phyloP scores from a whole-genome alignment of 73 alveolate species.

The Paramecium bursaria region DNA sequence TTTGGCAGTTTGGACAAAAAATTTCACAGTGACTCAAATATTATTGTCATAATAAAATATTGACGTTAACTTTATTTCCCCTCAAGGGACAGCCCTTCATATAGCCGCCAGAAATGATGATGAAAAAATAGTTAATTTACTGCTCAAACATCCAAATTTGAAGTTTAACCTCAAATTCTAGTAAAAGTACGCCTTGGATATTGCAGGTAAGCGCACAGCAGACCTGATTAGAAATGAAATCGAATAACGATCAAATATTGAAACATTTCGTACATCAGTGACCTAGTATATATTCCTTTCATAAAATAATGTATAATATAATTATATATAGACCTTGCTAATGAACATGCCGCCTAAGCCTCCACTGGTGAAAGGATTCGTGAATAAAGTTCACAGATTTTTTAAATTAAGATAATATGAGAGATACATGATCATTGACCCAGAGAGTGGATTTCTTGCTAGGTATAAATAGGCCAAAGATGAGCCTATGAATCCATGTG shows the following conservation, averaged over 20 bases:
- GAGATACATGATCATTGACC: constrained; percentile 23
- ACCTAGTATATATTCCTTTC: not conserved
- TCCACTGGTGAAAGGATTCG: constrained; percentile 15
- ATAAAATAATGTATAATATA: not conserved
- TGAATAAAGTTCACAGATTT: constrained; percentile 8
- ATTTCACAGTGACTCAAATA: no score
- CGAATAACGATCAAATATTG: not conserved
- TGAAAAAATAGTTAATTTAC: not conserved
- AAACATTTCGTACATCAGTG: constrained; percentile 1
- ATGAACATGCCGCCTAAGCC: constrained; percentile 14
- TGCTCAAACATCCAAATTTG: constrained; percentile 23
- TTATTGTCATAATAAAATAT: not conserved
- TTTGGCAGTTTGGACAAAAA: no score
- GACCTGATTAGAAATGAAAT: constrained; percentile 10
- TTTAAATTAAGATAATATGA: constrained; percentile 18
- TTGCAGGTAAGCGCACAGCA: not conserved
- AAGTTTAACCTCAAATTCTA: not conserved
- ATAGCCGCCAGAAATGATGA: constrained; percentile 11
- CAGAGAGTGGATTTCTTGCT: constrained; percentile 10
- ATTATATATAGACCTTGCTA: constrained; percentile 7
- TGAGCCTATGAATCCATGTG: constrained; percentile 4
- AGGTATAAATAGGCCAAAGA: not conserved
- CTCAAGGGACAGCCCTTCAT: constrained; percentile 31
- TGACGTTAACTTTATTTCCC: not conserved
- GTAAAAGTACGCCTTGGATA: not conserved